These are phyloP conservation scores for Eimeria acervulina DNA, from an alignment of 169 alveolate species.

Conservation along the genomic window DNA sequence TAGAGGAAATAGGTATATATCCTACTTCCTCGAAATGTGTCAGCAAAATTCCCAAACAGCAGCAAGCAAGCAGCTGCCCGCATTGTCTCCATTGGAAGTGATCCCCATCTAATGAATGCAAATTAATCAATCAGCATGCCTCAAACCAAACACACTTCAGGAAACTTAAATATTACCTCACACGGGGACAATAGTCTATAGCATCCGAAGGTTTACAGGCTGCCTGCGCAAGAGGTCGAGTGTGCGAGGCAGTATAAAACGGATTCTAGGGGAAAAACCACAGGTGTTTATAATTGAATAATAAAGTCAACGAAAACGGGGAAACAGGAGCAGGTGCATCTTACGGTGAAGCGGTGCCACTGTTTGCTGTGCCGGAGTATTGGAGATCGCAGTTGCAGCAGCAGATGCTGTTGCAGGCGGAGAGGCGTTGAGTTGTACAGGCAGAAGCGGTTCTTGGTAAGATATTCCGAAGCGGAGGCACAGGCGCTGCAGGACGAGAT, in stretches of 20 bases:
- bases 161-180: background rate
- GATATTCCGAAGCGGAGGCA: slow-evolving; percentile 71
- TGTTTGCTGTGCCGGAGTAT: background rate
- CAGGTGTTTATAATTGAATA: background rate
- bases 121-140: background rate
- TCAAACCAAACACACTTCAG: background rate
- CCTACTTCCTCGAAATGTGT: background rate
- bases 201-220: background rate
- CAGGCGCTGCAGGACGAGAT: slow-evolving; percentile 59
- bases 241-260: background rate
- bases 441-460: slow-evolving; percentile 73
- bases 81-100: background rate
- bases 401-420: background rate
- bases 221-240: background rate
- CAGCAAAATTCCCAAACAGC: background rate
- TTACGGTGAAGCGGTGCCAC: slow-evolving; percentile 35
- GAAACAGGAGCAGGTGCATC: background rate
- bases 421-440: slow-evolving; percentile 52
- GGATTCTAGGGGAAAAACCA: background rate
- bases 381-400: background rate
- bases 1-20: background rate
- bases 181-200: background rate
- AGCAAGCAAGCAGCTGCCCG: background rate
- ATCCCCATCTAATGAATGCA: background rate
- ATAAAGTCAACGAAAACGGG: background rate